These are phyloP conservation scores for Crassisporium funariophilum DNA, from an alignment of 768 basidiomycete species.

Conservation along the genomic window DNA sequence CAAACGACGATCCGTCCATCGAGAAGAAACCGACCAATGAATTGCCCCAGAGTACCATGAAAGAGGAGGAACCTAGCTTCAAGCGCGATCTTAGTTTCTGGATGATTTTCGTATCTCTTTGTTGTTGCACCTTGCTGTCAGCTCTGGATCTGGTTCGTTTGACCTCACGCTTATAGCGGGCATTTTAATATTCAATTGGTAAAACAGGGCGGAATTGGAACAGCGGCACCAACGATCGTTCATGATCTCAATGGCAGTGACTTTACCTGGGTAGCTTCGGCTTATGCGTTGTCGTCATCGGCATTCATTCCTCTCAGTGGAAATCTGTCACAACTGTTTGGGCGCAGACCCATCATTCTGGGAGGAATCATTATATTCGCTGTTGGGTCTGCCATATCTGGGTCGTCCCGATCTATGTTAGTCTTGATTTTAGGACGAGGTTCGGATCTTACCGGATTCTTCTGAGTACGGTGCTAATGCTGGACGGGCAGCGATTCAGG, in stretches of 20 bases:
- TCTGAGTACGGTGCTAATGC: too few relatives aligned
- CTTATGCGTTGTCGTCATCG: conserved; percentile 44
- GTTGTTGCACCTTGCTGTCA: conserved; percentile 12
- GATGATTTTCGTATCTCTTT: conserved; percentile 14
- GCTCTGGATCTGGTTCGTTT: conserved; percentile 19
- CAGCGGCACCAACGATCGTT: conserved; percentile 44
- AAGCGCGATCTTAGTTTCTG: conserved; percentile 10
- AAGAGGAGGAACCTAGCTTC: conserved; percentile 1
- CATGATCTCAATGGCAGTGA: conserved; percentile 36
- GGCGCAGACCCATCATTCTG: conserved; percentile 36
- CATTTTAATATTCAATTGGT: background rate
- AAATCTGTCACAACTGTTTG: conserved; percentile 41
- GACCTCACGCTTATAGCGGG: background rate
- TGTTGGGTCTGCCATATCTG: conserved; percentile 45
- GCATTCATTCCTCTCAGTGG: conserved; percentile 43
- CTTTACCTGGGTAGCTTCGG: conserved; percentile 48
- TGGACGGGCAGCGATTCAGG: conserved; percentile 34
- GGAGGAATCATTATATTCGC: conserved; percentile 36
- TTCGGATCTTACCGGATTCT: too few relatives aligned
- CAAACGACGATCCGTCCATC: too few relatives aligned
- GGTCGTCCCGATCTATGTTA: conserved; percentile 40
- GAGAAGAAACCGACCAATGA: too few relatives aligned
- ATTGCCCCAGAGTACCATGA: too few relatives aligned
- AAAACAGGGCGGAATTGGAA: conserved; percentile 34
- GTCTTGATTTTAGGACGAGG: conserved; percentile 44